These are phyloP conservation scores for Pseudopithomyces maydicus DNA, from an alignment of 2,329 filamentous ascomycete species.

Conservation along the genomic window DNA sequence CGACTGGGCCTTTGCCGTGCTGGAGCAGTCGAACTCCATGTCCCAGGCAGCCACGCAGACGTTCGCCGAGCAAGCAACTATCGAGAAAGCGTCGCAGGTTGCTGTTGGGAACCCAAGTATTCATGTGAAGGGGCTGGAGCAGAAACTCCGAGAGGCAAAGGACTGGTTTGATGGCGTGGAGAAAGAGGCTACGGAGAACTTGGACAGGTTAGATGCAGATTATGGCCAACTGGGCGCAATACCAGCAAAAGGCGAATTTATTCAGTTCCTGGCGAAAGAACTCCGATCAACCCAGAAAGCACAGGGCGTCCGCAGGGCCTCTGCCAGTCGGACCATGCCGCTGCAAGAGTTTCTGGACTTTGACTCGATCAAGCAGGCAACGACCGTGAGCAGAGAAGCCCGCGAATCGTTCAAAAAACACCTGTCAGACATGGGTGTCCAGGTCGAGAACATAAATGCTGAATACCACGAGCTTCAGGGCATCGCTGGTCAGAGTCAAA, in stretches of 20 bases:
- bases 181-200: constrained; percentile 68
- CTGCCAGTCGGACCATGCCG: constrained; percentile 25
- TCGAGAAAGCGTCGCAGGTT: constrained; percentile 79
- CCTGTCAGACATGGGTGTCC: constrained; percentile 48
- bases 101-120: constrained; percentile 84
- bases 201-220: constrained; percentile 70
- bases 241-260: constrained; percentile 69
- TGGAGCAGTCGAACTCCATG: constrained; percentile 71
- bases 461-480: constrained; percentile 52
- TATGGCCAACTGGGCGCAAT: constrained; percentile 68
- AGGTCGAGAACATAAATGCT: constrained; percentile 48
- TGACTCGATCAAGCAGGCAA: constrained; percentile 74
- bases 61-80: constrained; percentile 74
- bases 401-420: constrained; percentile 67
- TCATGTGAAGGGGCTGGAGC: constrained; percentile 72
- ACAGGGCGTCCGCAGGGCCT: constrained; percentile 28
- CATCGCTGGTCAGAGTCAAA: constrained; percentile 52
- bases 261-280: constrained; percentile 51
- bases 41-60: constrained; percentile 66
- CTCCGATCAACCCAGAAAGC: constrained; percentile 32
- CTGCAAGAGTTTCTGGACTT: constrained; percentile 69
- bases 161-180: constrained; percentile 72
- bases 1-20: constrained; percentile 75
- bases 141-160: constrained; percentile 72
- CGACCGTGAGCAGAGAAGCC: constrained; percentile 67